Evolutionary conservation across 352 stramenopile genomes (phyloP).

Genomic region (Phytophthora multivora): DNA sequence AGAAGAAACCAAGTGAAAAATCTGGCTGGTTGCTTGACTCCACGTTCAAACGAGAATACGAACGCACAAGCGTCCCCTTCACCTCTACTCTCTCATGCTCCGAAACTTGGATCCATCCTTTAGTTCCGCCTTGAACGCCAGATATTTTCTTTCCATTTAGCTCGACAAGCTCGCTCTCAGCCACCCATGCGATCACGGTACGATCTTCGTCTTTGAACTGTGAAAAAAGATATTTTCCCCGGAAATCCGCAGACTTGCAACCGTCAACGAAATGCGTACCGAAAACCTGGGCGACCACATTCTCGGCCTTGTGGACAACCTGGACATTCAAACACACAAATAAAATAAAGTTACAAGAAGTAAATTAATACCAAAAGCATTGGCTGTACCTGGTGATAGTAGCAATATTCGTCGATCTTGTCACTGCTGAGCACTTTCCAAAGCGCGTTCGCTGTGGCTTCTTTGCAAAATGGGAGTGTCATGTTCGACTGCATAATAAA

Average conservation of each 20-base stretch:
- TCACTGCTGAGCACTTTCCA: conserved; percentile 22
- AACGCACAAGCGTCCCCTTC: conserved; percentile 39
- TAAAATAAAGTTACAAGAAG: too few relatives aligned
- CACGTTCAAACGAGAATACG: conserved; percentile 42
- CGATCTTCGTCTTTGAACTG: conserved; percentile 39
- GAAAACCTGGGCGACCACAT: conserved; percentile 16
- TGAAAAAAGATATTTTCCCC: conserved; percentile 22
- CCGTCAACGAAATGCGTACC: conserved; percentile 2
- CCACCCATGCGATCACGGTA: conserved; percentile 43
- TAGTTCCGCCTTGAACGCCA: conserved; percentile 27
- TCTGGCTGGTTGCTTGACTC: conserved; percentile 25
- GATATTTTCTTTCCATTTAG: conserved; percentile 25
- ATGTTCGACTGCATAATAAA: conserved; percentile 21
- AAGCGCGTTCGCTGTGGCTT: conserved; percentile 12
- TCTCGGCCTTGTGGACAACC: conserved; percentile 6
- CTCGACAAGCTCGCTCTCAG: conserved; percentile 34
- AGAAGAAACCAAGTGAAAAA: conserved; percentile 5
- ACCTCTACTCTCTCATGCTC: neutral
- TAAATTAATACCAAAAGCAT: too few relatives aligned
- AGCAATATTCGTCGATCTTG: conserved; percentile 27
- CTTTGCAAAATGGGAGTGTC: conserved; percentile 8
- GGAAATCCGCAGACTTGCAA: conserved; percentile 8
- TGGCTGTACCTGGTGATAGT: conserved; percentile 27
- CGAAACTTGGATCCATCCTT: conserved; percentile 26
- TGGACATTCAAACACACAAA: neutral